A percentile compares a stretch with the other conserved stretches of the same genome.
Conservation (phyloP, 805 yeast genomes). For the Candida pseudoglaebosa region DNA sequence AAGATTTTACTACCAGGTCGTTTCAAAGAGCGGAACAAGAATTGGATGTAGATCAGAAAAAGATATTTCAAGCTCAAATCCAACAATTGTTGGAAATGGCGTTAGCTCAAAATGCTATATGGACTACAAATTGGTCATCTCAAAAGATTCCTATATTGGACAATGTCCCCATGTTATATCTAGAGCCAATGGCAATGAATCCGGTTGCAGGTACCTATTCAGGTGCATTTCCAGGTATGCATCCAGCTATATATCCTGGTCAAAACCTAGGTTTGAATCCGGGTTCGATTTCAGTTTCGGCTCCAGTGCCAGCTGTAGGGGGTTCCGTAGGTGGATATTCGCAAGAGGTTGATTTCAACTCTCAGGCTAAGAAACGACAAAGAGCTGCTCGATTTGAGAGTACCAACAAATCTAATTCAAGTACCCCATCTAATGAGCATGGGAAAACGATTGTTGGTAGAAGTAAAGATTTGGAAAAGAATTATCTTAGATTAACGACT, state of each 20-base stretch:
- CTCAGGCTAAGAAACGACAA: conserved; percentile 34
- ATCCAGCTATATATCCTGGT: too few relatives aligned
- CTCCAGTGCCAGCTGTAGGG: too few relatives aligned
- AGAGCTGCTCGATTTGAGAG: conserved; percentile 49
- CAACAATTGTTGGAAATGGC: conserved; percentile 49
- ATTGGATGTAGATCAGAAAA: conserved; percentile 31
- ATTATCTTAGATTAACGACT: conserved; percentile 79
- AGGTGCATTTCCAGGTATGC: too few relatives aligned
- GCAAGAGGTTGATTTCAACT: conserved; percentile 20
- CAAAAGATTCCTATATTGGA: conserved; percentile 48
- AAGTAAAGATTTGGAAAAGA: conserved; percentile 64
- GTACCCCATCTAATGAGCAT: conserved; percentile 7
- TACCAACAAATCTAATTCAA: conserved; percentile 3
- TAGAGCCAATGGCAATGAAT: conserved; percentile 9
- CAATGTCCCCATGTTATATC: conserved; percentile 9
- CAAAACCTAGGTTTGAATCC: too few relatives aligned
- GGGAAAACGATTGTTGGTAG: conserved; percentile 49
- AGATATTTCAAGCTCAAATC: conserved; percentile 46
- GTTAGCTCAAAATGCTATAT: conserved; percentile 37
- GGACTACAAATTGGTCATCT: conserved; percentile 50
- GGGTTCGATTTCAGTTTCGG: too few relatives aligned
- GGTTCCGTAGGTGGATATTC: too few relatives aligned
- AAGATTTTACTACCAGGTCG: conserved; percentile 45
- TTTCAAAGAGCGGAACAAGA: conserved; percentile 36
- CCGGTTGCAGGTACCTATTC: not conserved